phyloP scores from a whole-genome alignment of 306 rosid species.

The Fragaria iinumae region DNA sequence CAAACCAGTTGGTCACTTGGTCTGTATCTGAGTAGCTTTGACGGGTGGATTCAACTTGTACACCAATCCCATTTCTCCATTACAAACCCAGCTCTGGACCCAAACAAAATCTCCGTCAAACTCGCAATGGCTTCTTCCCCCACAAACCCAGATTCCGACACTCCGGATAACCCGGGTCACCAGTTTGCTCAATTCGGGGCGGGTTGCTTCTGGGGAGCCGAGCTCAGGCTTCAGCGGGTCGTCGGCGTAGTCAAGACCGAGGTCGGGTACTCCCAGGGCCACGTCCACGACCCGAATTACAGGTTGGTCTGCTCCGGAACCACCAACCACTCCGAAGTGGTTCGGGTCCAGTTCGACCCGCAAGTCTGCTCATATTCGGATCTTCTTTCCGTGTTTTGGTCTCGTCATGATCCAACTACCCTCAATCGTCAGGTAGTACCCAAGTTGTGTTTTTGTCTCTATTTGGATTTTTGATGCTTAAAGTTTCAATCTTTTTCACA shows the following conservation, averaged over 20 bases:
- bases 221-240: conserved; percentile 70
- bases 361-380: conserved; percentile 44
- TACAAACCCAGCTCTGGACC: neutral
- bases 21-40: neutral
- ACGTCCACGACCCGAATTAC: conserved; percentile 58
- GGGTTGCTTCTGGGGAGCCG: conserved; percentile 93
- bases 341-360: conserved; percentile 80
- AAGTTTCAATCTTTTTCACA: neutral
- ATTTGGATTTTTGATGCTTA: neutral
- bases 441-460: neutral
- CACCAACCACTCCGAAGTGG: conserved; percentile 75
- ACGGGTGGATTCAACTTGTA: neutral
- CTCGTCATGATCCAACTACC: conserved; percentile 72
- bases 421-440: conserved; percentile 64
- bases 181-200: conserved; percentile 79
- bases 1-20: neutral
- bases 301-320: conserved; percentile 54
- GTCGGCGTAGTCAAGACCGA: conserved; percentile 71
- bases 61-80: neutral
- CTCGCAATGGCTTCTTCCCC: conserved; percentile 19
- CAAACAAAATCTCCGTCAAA: neutral
- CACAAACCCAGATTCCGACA: conserved; percentile 55
- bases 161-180: conserved; percentile 47
- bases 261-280: conserved; percentile 87
- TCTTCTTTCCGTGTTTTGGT: conserved; percentile 68